Evolutionary conservation across 1,284 basidiomycete species (phyloP).

Genomic region (Pseudozyma tsukubaensis): DNA sequence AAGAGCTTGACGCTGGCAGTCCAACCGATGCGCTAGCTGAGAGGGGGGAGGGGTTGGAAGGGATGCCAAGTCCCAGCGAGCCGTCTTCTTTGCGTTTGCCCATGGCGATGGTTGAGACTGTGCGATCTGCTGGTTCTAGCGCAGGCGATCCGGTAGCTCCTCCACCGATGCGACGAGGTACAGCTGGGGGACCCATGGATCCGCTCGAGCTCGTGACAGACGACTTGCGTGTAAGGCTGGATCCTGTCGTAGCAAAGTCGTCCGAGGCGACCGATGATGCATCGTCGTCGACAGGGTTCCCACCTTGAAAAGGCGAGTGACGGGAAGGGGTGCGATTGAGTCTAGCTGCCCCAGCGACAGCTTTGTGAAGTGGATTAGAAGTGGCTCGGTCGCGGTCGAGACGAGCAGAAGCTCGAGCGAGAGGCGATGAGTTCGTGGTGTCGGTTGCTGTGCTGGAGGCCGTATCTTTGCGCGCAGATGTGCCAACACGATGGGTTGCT

Average conservation of each 20-base stretch:
- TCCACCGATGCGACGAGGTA: slow-evolving; percentile 33
- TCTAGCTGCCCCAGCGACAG: slow-evolving; percentile 24
- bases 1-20: slow-evolving; percentile 33
- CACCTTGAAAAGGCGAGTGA: slow-evolving; percentile 19
- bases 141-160: slow-evolving; percentile 24
- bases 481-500: slow-evolving; percentile 10
- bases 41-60: slow-evolving; percentile 39
- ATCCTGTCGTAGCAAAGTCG: slow-evolving; percentile 30
- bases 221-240: slow-evolving; percentile 45
- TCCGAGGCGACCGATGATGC: slow-evolving; percentile 37
- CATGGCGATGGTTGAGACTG: slow-evolving; percentile 37
- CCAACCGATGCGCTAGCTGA: slow-evolving; percentile 28
- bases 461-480: slow-evolving; percentile 15
- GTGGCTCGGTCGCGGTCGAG: slow-evolving; percentile 39
- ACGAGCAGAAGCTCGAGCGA: slow-evolving; percentile 16
- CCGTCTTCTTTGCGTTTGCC: slow-evolving; percentile 47
- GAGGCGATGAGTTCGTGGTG: slow-evolving; percentile 16
- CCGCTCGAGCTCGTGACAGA: slow-evolving; percentile 48
- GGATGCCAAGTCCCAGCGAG: slow-evolving; percentile 44
- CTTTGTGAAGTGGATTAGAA: slow-evolving; percentile 39
- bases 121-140: slow-evolving; percentile 32
- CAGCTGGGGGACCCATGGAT: slow-evolving; percentile 49
- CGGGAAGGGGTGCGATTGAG: slow-evolving; percentile 32
- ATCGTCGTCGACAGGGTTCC: slow-evolving; percentile 30
- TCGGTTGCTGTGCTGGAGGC: slow-evolving; percentile 9